Conservation (phyloP, 345 rosid species). For the Populus davidiana region DNA sequence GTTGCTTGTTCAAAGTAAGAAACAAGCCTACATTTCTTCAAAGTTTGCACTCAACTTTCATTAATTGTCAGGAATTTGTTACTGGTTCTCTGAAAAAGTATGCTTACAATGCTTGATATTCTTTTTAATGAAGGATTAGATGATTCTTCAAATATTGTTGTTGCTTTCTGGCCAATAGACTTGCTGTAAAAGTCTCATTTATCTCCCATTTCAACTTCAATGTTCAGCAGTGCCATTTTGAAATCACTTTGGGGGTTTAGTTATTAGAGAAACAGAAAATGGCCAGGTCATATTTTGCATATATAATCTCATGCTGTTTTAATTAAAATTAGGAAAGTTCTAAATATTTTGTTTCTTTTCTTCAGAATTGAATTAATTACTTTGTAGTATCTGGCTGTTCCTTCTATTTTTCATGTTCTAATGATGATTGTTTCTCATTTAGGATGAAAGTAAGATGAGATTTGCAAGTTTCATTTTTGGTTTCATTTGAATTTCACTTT, state of each 20-base stretch:
- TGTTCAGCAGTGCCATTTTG: not conserved
- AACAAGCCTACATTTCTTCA: conserved; percentile 5
- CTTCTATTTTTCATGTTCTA: not conserved
- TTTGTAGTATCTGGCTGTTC: not conserved
- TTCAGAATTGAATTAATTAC: not conserved
- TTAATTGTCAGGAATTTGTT: not conserved
- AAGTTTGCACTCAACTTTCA: conserved; percentile 1
- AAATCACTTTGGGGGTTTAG: not conserved
- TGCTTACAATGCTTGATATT: not conserved
- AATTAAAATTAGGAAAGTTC: not conserved
- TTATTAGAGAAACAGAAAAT: not conserved
- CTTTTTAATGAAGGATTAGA: not conserved
- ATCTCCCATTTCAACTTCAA: not conserved
- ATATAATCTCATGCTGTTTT: not conserved
- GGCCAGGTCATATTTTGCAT: not conserved
- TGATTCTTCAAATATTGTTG: not conserved
- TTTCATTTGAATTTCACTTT: not conserved
- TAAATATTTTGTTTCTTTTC: not conserved
- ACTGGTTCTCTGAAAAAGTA: not conserved
- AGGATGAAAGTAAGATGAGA: not conserved
- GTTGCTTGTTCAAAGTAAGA: conserved; percentile 65
- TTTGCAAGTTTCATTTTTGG: not conserved
- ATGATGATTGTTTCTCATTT: not conserved
- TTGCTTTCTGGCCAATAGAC: not conserved
- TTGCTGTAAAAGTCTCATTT: not conserved